Conservation (phyloP, 2,329 filamentous ascomycete genomes). For the Alternaria postmessia region DNA sequence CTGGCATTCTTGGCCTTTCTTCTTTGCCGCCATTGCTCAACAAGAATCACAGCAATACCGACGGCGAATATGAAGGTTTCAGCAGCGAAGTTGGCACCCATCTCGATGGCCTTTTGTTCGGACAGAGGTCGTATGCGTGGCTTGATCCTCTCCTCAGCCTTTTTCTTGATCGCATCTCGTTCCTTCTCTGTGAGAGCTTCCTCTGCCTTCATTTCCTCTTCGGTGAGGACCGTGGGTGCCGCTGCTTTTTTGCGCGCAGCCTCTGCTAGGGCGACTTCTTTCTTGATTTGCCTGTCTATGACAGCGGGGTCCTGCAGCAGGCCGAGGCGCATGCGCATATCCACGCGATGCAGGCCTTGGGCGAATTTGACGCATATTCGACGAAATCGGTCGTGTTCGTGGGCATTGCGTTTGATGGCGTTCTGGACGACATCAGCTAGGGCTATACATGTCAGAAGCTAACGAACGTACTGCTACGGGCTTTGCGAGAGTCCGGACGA, state of each 20-base stretch:
- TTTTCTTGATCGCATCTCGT: conserved; percentile 58
- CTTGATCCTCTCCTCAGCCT: conserved; percentile 49
- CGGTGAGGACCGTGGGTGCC: conserved; percentile 68
- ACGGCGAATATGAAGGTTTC: conserved; percentile 73
- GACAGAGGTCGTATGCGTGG: conserved; percentile 70
- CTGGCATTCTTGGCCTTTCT: conserved; percentile 67
- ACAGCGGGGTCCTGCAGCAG: conserved; percentile 69
- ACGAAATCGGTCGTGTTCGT: conserved; percentile 73
- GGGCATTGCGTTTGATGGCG: conserved; percentile 71
- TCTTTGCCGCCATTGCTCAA: conserved; percentile 68
- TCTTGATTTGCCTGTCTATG: conserved; percentile 60
- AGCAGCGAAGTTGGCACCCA: conserved; percentile 73
- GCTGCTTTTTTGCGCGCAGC: conserved; percentile 61
- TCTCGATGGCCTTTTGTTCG: conserved; percentile 73
- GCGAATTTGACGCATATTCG: conserved; percentile 68
- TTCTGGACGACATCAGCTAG: conserved; percentile 57
- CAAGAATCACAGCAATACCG: conserved; percentile 68
- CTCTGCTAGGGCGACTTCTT: conserved; percentile 64
- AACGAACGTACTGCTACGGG: conserved; percentile 67
- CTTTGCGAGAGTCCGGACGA: conserved; percentile 71
- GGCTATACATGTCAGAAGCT: background rate
- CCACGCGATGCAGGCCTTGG: conserved; percentile 69
- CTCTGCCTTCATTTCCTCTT: conserved; percentile 65
- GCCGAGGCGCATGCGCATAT: conserved; percentile 73
- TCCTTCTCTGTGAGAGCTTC: conserved; percentile 59